These are phyloP conservation scores for Pseudocercospora crystallina DNA, from an alignment of 2,329 filamentous ascomycete species.

Conservation along the genomic window DNA sequence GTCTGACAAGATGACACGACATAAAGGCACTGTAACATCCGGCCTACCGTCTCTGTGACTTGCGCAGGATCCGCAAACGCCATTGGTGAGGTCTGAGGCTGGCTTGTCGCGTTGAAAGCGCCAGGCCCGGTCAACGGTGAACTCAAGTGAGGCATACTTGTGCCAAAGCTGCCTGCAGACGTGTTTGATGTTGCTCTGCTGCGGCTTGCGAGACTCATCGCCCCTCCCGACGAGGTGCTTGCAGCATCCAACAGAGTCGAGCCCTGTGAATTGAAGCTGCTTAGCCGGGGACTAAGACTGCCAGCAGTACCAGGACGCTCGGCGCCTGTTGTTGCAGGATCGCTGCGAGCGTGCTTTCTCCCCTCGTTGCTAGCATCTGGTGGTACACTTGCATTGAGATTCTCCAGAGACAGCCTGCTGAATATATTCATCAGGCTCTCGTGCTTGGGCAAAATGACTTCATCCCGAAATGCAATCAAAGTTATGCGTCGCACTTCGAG, in stretches of 20 bases:
- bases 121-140: conserved; percentile 24
- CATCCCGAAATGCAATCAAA: conserved; percentile 83
- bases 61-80: conserved; percentile 54
- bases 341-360: conserved; percentile 31
- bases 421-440: conserved; percentile 87
- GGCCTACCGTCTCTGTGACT: conserved; percentile 88
- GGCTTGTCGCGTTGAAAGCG: conserved; percentile 24
- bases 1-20: conserved; percentile 77
- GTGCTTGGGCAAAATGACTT: conserved; percentile 82
- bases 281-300: conserved; percentile 70
- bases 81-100: conserved; percentile 24
- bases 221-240: conserved; percentile 47
- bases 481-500: conserved; percentile 88
- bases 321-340: conserved; percentile 33
- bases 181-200: conserved; percentile 87
- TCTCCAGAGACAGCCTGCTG: conserved; percentile 83
- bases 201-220: conserved; percentile 52
- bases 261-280: conserved; percentile 75
- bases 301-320: conserved; percentile 65
- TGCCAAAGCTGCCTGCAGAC: conserved; percentile 49
- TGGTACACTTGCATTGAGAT: conserved; percentile 51
- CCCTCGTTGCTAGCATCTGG: conserved; percentile 26
- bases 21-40: conserved; percentile 95
- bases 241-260: conserved; percentile 74
- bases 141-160: conserved; percentile 37